Percentiles rank a stretch among this genome's conserved stretches.
phyloP scores from a whole-genome alignment of 345 rosid genomes.

The Salix brachista region DNA sequence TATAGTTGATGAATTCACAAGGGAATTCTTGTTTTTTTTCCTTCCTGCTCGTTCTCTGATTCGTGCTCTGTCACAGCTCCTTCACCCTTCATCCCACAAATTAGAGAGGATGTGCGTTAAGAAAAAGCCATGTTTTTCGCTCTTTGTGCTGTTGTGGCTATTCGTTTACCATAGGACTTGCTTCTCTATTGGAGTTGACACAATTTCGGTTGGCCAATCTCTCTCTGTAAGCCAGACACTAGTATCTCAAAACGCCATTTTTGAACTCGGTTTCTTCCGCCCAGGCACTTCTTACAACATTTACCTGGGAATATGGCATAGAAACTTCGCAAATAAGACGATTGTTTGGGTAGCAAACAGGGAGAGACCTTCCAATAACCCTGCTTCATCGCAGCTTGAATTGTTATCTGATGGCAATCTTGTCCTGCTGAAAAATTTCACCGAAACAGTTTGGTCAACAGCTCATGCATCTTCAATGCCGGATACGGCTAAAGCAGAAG shows the following conservation, averaged over 20 bases:
- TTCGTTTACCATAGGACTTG: background rate
- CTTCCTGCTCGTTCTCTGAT: too few relatives aligned
- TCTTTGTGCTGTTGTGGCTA: too few relatives aligned
- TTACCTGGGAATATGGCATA: background rate
- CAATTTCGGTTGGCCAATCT: background rate
- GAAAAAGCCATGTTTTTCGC: too few relatives aligned
- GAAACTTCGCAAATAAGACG: background rate
- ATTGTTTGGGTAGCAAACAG: background rate
- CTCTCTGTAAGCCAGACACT: background rate
- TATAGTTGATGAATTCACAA: too few relatives aligned
- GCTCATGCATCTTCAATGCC: background rate
- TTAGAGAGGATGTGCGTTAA: too few relatives aligned
- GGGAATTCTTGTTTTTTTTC: too few relatives aligned
- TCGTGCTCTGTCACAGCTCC: too few relatives aligned
- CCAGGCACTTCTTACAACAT: background rate
- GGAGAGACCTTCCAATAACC: background rate
- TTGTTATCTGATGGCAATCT: background rate
- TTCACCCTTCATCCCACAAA: too few relatives aligned
- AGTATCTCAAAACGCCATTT: background rate
- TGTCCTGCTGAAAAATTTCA: background rate
- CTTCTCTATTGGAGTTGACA: background rate
- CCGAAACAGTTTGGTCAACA: background rate
- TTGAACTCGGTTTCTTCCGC: background rate
- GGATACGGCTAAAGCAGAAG: slow-evolving; percentile 3
- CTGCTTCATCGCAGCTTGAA: background rate